Evolutionary conservation across 768 basidiomycete species (phyloP).

Genomic region (Tubosaeta sp.): DNA sequence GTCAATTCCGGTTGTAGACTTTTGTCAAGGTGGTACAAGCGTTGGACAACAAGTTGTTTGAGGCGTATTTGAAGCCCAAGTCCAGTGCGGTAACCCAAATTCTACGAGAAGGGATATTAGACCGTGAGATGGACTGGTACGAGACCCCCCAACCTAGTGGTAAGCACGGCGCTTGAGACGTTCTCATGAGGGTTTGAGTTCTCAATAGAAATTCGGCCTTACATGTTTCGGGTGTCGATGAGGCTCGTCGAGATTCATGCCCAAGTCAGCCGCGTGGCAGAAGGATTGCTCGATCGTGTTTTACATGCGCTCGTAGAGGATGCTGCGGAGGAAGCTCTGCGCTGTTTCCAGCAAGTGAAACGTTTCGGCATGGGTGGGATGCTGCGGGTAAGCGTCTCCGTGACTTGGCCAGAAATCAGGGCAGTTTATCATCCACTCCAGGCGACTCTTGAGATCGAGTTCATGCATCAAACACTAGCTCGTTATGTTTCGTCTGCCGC

Average conservation of each 20-base stretch:
- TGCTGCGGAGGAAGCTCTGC: constrained; percentile 76
- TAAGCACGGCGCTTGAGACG: constrained; percentile 29
- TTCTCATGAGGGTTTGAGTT: not conserved
- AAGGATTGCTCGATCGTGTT: constrained; percentile 76
- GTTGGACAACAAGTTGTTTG: constrained; percentile 86
- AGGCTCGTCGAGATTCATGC: constrained; percentile 90
- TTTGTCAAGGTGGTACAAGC: constrained; percentile 74
- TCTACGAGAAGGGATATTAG: constrained; percentile 75
- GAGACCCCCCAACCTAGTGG: constrained; percentile 91
- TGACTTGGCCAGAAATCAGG: not conserved
- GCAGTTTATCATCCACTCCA: constrained; percentile 28
- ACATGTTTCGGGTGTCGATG: constrained; percentile 87
- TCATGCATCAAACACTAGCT: constrained; percentile 93
- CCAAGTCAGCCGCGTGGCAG: constrained; percentile 78
- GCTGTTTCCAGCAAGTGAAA: constrained; percentile 83
- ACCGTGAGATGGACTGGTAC: constrained; percentile 86
- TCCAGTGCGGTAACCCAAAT: constrained; percentile 61
- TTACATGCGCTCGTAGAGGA: constrained; percentile 78
- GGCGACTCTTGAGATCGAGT: constrained; percentile 99
- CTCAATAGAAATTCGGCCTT: constrained; percentile 80
- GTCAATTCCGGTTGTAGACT: constrained; percentile 39
- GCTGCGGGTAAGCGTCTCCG: constrained; percentile 66
- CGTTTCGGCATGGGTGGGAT: constrained; percentile 98
- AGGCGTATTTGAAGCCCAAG: constrained; percentile 82
- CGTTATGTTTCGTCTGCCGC: constrained; percentile 82